Evolutionary conservation across 2,329 filamentous ascomycete genomes (phyloP).

Genomic region (Niveomyces coronatus): DNA sequence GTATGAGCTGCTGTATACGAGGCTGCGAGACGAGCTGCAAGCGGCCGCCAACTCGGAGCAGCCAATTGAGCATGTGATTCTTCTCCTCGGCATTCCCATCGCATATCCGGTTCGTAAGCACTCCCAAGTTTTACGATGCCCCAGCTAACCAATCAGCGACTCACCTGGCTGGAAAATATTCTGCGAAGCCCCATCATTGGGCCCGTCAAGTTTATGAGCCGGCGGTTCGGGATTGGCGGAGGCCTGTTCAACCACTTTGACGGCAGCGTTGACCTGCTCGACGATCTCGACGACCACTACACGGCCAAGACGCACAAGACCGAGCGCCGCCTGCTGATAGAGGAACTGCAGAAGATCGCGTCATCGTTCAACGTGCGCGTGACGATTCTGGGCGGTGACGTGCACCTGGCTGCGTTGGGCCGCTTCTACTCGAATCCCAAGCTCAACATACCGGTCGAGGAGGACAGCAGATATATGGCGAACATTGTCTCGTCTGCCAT

Average conservation of each 20-base stretch:
- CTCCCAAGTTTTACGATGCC: not conserved
- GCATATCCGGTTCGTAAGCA: slow-evolving; percentile 57
- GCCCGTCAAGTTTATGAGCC: slow-evolving; percentile 80
- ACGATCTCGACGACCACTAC: slow-evolving; percentile 94
- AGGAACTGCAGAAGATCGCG: slow-evolving; percentile 73
- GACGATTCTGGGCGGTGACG: slow-evolving; percentile 88
- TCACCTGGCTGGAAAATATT: slow-evolving; percentile 96
- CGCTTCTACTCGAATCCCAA: slow-evolving; percentile 90
- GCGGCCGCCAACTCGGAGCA: slow-evolving; percentile 56
- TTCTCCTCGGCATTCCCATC: slow-evolving; percentile 79
- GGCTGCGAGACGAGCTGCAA: slow-evolving; percentile 62
- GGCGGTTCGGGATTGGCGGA: slow-evolving; percentile 76
- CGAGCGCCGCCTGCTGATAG: slow-evolving; percentile 69
- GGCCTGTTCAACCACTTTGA: slow-evolving; percentile 90
- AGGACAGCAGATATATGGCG: slow-evolving; percentile 88
- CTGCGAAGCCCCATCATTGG: slow-evolving; percentile 78
- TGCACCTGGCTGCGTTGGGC: slow-evolving; percentile 83
- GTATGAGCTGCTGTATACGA: slow-evolving; percentile 72
- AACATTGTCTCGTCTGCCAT: slow-evolving; percentile 94
- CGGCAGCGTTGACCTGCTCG: slow-evolving; percentile 82
- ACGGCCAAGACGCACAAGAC: slow-evolving; percentile 85
- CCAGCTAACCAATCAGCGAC: slow-evolving; percentile 38
- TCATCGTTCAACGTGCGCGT: slow-evolving; percentile 80
- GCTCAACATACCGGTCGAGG: slow-evolving; percentile 63
- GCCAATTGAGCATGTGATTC: slow-evolving; percentile 78